Conservation (phyloP, 257 asterid genomes). For the Handroanthus guayacan region DNA sequence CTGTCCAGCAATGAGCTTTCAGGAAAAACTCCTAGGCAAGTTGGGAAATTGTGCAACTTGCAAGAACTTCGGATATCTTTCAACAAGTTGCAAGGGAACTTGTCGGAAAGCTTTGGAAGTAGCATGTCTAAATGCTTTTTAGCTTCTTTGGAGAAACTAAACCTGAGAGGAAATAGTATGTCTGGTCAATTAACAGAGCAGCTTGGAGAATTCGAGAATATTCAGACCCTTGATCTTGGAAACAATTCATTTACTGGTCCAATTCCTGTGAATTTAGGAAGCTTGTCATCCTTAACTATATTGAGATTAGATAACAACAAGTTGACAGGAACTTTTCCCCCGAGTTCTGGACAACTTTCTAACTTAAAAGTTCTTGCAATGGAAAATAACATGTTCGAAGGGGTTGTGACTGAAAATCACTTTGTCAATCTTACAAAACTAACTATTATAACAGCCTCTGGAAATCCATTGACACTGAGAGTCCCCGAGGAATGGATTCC, state of each 20-base stretch:
- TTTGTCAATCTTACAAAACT: constrained; percentile 43
- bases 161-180: constrained; percentile 9
- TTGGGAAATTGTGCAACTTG: constrained; percentile 33
- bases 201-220: constrained; percentile 29
- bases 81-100: constrained; percentile 37
- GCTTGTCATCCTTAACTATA: constrained; percentile 19
- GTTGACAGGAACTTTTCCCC: constrained; percentile 42
- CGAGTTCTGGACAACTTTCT: constrained; percentile 36
- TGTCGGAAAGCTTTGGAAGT: constrained; percentile 25
- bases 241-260: constrained; percentile 34
- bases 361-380: constrained; percentile 20
- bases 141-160: neutral
- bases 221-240: constrained; percentile 27
- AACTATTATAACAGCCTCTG: constrained; percentile 15
- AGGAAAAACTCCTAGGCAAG: constrained; percentile 32
- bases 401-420: constrained; percentile 40
- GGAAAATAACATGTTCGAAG: constrained; percentile 38
- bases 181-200: constrained; percentile 34
- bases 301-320: constrained; percentile 31
- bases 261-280: constrained; percentile 36
- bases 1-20: constrained; percentile 36
- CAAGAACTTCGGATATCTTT: constrained; percentile 16
- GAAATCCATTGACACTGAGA: constrained; percentile 28
- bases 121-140: constrained; percentile 25
- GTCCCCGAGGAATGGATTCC: constrained; percentile 36